Conservation (phyloP, 768 basidiomycete species). For the Auricularia sp. region DNA sequence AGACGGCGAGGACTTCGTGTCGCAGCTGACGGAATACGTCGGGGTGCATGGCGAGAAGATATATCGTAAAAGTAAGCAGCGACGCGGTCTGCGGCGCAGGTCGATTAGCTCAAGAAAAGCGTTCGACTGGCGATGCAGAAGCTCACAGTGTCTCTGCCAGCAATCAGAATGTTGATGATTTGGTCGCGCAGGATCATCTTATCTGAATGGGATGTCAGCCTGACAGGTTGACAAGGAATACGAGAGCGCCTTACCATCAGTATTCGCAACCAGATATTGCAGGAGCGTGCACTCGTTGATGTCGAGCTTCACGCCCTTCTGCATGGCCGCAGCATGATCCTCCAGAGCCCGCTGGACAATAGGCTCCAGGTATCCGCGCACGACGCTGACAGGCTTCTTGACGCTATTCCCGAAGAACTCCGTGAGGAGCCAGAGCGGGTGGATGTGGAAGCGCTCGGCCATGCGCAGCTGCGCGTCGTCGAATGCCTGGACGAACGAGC, state of each 20-base stretch:
- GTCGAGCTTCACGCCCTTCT: constrained; percentile 27
- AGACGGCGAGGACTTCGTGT: constrained; percentile 48
- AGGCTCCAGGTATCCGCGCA: constrained; percentile 46
- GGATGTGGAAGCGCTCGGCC: constrained; percentile 25
- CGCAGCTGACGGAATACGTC: constrained; percentile 43
- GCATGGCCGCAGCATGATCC: constrained; percentile 27
- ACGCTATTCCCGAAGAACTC: constrained; percentile 34
- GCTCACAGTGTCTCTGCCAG: constrained; percentile 67
- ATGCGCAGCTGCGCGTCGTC: constrained; percentile 30
- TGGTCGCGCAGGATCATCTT: constrained; percentile 62
- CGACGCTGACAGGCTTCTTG: constrained; percentile 24
- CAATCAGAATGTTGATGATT: constrained; percentile 65
- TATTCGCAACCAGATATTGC: constrained; percentile 56
- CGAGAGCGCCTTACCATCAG: constrained; percentile 37
- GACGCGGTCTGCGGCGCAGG: constrained; percentile 45
- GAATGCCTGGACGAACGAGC: constrained; percentile 40
- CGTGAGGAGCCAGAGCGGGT: constrained; percentile 33
- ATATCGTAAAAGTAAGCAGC: constrained; percentile 57
- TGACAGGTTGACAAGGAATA: constrained; percentile 1
- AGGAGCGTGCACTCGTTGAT: constrained; percentile 52
- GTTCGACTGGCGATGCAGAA: neutral
- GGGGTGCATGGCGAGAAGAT: constrained; percentile 60
- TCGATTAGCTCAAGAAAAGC: constrained; percentile 3
- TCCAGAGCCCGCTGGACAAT: constrained; percentile 46
- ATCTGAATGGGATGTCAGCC: constrained; percentile 32